Base-by-base conservation (phyloP, 768 basidiomycete species). In the Serpula lacrymans region DNA sequence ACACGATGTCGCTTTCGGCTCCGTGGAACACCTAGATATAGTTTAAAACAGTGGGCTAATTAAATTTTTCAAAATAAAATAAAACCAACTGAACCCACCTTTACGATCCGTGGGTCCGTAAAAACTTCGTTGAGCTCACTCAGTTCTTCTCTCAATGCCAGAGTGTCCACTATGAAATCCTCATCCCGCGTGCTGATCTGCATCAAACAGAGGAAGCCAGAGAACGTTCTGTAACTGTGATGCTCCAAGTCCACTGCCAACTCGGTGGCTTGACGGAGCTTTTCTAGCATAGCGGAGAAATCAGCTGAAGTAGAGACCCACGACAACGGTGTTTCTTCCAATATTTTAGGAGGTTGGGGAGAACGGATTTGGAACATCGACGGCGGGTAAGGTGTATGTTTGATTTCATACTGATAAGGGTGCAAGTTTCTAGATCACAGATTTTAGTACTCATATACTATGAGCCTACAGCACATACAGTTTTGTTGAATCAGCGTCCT, bases 231-330 rank as follows among this genome's bases (percentile, higher is more conserved):
- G 52, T 86, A 88, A 46, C 78, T 84, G 69, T 98, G 93, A 57
- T 97, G 88, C 64, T 99, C 95, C 21, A 99, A 68, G 63, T 99
- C 96, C 18, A 99, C 74, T 0, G 96, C 95, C 39, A 98, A 80
- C 60, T 95, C 93, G 18, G 63, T 64, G n/a, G 71, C 74, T 5
- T 59, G 55, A 20, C 75, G 74, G n/a, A 98, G 72, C 42, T 76
- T 72, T 10, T 71, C 72, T 4, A 94, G 68, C 77, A 96, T 82
- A 23, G 53, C 57, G 10, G 74, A 60, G 30, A 96, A 70, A 5
- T 69, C 66, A 13, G 68, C 63, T 0, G 68, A 53, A 9, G 80
- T 83, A 5, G 78, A 73, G 3, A 97, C 73, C 72, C 81, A 93
- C 13, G 72, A 77, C 50, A 87, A 81, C 10, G 84, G 75, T 0